phyloP scores from a whole-genome alignment of 2,329 filamentous ascomycete species.

The Penicillium oxalicum region DNA sequence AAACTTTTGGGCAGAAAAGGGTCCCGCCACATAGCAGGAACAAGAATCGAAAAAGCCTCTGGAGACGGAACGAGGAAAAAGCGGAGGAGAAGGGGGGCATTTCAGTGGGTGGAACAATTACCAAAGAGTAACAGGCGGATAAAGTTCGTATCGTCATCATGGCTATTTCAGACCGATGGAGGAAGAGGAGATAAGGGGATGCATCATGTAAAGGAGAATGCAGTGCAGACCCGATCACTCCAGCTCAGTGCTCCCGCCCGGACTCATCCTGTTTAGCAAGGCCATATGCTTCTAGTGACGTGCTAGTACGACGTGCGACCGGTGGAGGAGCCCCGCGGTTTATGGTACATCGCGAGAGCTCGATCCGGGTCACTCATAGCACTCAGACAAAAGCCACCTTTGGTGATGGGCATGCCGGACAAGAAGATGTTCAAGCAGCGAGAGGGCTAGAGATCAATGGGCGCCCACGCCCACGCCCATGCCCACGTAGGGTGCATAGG shows the following conservation, averaged over 20 bases:
- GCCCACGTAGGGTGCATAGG: slow-evolving; percentile 7
- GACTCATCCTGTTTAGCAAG: not conserved
- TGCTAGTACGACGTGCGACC: slow-evolving; percentile 4
- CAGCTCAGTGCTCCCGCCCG: slow-evolving; percentile 12
- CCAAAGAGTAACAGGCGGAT: slow-evolving; percentile 7
- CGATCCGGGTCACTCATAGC: slow-evolving; percentile 7
- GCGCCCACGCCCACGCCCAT: slow-evolving; percentile 17
- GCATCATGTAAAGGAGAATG: not conserved
- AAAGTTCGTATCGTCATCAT: slow-evolving; percentile 20
- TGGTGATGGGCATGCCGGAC: slow-evolving; percentile 2
- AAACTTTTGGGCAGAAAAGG: slow-evolving; percentile 15
- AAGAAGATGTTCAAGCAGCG: slow-evolving; percentile 1
- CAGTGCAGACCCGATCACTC: slow-evolving; percentile 4
- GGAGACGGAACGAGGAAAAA: slow-evolving; percentile 6
- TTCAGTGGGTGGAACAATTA: not conserved
- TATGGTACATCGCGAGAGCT: slow-evolving; percentile 32
- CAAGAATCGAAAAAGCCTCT: slow-evolving; percentile 25
- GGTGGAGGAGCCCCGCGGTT: slow-evolving; percentile 26
- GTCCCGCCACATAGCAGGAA: slow-evolving; percentile 10
- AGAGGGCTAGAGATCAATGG: slow-evolving; percentile 10
- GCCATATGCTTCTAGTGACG: not conserved
- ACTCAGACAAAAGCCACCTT: slow-evolving; percentile 3
- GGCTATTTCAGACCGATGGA: slow-evolving; percentile 11
- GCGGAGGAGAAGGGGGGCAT: slow-evolving; percentile 3
- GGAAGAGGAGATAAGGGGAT: not conserved